Evolutionary conservation across 2,329 filamentous ascomycete genomes (phyloP).

Genomic region (Sporothrix luriei): DNA sequence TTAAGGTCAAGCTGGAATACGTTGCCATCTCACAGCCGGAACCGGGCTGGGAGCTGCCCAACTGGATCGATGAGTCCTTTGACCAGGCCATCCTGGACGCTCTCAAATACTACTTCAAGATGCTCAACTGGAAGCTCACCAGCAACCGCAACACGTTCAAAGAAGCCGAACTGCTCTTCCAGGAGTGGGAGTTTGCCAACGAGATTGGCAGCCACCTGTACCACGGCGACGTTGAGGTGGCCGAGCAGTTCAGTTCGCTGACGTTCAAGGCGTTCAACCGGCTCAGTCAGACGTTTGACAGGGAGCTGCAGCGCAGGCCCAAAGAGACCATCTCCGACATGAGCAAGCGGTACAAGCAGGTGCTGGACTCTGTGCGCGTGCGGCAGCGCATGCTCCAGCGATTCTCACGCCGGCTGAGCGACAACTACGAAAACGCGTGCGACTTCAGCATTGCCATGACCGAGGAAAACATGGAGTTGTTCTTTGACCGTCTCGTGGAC

Average conservation of each 20-base stretch:
- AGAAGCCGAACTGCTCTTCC: constrained; percentile 93
- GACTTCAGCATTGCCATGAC: constrained; percentile 83
- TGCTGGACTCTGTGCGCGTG: constrained; percentile 92
- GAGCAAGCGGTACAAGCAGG: constrained; percentile 96
- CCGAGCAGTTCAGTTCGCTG: constrained; percentile 92
- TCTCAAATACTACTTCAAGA: constrained; percentile 96
- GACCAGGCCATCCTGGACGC: constrained; percentile 89
- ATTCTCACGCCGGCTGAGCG: constrained; percentile 85
- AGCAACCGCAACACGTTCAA: constrained; percentile 99
- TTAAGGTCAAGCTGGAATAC: constrained; percentile 89
- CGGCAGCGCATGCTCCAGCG: constrained; percentile 95
- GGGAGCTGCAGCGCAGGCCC: constrained; percentile 79
- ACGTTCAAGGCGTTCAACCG: constrained; percentile 91
- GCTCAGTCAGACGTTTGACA: constrained; percentile 87
- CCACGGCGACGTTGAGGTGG: constrained; percentile 92
- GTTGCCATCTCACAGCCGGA: constrained; percentile 80
- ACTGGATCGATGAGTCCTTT: constrained; percentile 95
- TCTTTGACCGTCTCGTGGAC: constrained; percentile 78
- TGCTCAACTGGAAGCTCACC: constrained; percentile 96
- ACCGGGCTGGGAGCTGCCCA: constrained; percentile 90
- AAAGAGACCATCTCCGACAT: constrained; percentile 85
- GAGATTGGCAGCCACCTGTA: constrained; percentile 89
- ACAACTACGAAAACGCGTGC: constrained; percentile 94
- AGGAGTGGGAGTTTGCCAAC: constrained; percentile 98
- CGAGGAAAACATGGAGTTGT: constrained; percentile 66